Conservation (phyloP, 2,329 filamentous ascomycete species). For the Aureobasidium lini region DNA sequence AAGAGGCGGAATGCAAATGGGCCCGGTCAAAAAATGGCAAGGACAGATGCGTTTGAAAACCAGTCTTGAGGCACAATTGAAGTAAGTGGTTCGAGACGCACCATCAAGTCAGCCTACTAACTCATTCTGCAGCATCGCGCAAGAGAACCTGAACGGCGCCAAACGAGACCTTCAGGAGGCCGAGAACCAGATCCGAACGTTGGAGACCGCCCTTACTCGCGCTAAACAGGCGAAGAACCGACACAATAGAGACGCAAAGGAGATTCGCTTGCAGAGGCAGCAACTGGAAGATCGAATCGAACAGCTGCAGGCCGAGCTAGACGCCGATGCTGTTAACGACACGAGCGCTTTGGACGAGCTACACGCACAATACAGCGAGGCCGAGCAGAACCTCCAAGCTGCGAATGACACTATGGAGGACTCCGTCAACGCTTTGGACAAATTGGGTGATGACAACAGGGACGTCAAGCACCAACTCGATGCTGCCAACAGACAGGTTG, state of each 20-base stretch:
- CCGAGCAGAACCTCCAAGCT: slow-evolving; percentile 39
- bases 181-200: slow-evolving; percentile 40
- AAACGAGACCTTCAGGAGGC: slow-evolving; percentile 46
- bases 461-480: slow-evolving; percentile 28
- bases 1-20: slow-evolving; percentile 41
- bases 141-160: slow-evolving; percentile 29
- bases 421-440: slow-evolving; percentile 36
- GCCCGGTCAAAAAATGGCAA: slow-evolving; percentile 46
- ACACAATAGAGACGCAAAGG: slow-evolving; percentile 40
- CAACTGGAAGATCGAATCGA: slow-evolving; percentile 55
- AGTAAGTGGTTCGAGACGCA: not conserved
- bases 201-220: slow-evolving; percentile 43
- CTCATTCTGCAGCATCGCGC: slow-evolving; percentile 29
- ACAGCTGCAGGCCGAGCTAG: slow-evolving; percentile 59
- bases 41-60: slow-evolving; percentile 52
- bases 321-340: slow-evolving; percentile 37
- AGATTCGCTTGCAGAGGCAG: slow-evolving; percentile 52
- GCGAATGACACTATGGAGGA: slow-evolving; percentile 43
- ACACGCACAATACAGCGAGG: slow-evolving; percentile 48
- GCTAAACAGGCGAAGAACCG: slow-evolving; percentile 43
- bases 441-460: slow-evolving; percentile 31
- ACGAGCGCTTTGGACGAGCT: slow-evolving; percentile 49
- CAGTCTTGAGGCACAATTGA: slow-evolving; percentile 25
- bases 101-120: not conserved
- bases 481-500: slow-evolving; percentile 22